These are phyloP conservation scores for Phanerochaete sordida DNA, from an alignment of 768 basidiomycete species.

Conservation along the genomic window DNA sequence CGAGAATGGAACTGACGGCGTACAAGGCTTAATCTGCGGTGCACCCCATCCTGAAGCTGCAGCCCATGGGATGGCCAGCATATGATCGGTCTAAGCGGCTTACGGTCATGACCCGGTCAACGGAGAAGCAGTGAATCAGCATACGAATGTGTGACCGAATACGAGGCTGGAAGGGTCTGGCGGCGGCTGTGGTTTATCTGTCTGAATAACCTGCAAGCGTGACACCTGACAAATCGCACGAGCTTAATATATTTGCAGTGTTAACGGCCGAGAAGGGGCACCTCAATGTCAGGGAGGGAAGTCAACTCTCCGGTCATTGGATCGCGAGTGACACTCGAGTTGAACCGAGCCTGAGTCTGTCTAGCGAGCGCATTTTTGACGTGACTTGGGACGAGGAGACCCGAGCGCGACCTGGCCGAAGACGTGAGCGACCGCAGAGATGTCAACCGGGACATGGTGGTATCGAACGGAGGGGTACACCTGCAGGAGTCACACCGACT, in stretches of 20 bases:
- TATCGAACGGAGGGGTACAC: not conserved
- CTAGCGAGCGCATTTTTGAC: not conserved
- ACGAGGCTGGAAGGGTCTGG: constrained; percentile 67
- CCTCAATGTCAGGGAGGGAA: constrained; percentile 50
- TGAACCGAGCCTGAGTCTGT: constrained; percentile 1
- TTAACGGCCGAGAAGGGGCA: constrained; percentile 17
- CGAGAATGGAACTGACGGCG: constrained; percentile 20
- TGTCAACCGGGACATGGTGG: not conserved
- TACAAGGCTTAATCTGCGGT: constrained; percentile 83
- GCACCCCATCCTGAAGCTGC: constrained; percentile 71
- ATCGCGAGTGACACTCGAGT: constrained; percentile 28
- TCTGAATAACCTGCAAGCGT: constrained; percentile 46
- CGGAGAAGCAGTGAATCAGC: constrained; percentile 16
- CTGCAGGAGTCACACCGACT: not conserved
- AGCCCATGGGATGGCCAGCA: constrained; percentile 77
- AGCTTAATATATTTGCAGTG: not conserved
- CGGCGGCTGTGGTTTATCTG: constrained; percentile 49
- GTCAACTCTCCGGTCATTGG: constrained; percentile 50
- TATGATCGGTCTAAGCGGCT: constrained; percentile 69
- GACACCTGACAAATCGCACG: constrained; percentile 32
- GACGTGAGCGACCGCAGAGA: not conserved
- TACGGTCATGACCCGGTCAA: constrained; percentile 8
- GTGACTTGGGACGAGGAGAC: not conserved
- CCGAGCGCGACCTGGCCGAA: not conserved
- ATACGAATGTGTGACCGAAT: constrained; percentile 84